phyloP scores from a whole-genome alignment of 2,329 filamentous ascomycete species.

The Xylariaceae sp. region DNA sequence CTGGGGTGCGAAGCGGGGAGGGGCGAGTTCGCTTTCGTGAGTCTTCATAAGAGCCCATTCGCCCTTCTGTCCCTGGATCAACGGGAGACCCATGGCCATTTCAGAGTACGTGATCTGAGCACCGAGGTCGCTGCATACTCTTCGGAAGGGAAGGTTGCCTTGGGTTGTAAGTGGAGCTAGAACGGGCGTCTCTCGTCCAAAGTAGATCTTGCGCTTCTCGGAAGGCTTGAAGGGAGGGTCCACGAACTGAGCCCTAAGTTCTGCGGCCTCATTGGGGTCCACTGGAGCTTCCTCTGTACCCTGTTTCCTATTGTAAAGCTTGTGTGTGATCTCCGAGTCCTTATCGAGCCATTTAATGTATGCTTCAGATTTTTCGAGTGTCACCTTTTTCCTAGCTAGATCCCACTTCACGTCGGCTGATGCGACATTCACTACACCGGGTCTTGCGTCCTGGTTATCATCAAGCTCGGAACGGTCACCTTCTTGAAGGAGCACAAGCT shows the following conservation, averaged over 20 bases:
- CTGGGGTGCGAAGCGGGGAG: constrained; percentile 70
- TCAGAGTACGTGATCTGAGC: constrained; percentile 96
- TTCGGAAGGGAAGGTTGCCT: constrained; percentile 92
- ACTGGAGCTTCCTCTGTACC: constrained; percentile 51
- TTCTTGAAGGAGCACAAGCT: constrained; percentile 74
- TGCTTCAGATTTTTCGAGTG: constrained; percentile 75
- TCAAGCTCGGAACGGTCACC: constrained; percentile 52
- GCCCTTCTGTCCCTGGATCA: constrained; percentile 86
- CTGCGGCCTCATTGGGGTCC: constrained; percentile 53
- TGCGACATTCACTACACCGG: constrained; percentile 78
- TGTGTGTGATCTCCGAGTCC: constrained; percentile 59
- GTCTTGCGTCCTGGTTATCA: constrained; percentile 53
- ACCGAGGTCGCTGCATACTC: constrained; percentile 86
- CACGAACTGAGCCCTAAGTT: constrained; percentile 80
- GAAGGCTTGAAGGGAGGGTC: constrained; percentile 89
- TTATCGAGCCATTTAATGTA: constrained; percentile 81
- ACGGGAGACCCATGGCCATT: constrained; percentile 92
- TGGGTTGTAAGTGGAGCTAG: constrained; percentile 96
- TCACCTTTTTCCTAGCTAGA: constrained; percentile 74
- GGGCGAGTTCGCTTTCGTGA: constrained; percentile 79
- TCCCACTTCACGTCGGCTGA: constrained; percentile 73
- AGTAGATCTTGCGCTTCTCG: constrained; percentile 93
- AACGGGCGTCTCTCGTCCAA: constrained; percentile 89
- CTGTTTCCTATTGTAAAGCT: constrained; percentile 53
- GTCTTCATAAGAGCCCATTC: constrained; percentile 97